Percentiles rank a stretch among this genome's conserved stretches.
Evolutionary conservation across 495 filamentous ascomycete species (phyloP).

Genomic region (Opeltia flavorubescens): DNA sequence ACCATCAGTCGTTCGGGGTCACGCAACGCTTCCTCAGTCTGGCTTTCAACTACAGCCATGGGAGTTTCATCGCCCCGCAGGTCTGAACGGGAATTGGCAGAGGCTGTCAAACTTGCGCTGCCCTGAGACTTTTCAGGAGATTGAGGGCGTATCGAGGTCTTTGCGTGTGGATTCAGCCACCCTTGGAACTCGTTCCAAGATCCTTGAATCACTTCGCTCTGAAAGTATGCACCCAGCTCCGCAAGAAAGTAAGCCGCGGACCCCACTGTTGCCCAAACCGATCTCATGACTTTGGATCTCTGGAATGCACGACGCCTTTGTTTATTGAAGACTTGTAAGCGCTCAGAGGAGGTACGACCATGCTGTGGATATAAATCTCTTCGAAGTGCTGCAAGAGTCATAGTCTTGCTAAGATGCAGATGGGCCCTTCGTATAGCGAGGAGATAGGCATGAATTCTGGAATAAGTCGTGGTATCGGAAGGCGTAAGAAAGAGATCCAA

Average conservation of each 20-base stretch:
- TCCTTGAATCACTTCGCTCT: constrained; percentile 72
- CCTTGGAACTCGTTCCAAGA: constrained; percentile 51
- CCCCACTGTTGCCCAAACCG: constrained; percentile 73
- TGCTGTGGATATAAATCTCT: constrained; percentile 49
- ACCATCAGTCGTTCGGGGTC: neutral
- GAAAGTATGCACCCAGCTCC: constrained; percentile 73
- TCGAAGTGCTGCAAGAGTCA: constrained; percentile 66
- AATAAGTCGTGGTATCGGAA: constrained; percentile 63
- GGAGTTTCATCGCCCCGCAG: neutral
- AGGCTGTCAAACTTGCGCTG: neutral
- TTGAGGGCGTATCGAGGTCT: neutral
- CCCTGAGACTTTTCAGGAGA: neutral
- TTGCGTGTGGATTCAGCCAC: constrained; percentile 33
- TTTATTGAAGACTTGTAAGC: constrained; percentile 38
- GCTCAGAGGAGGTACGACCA: constrained; percentile 42
- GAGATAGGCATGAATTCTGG: constrained; percentile 74
- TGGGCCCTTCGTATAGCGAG: constrained; percentile 71
- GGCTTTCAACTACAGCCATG: neutral
- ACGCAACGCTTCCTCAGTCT: neutral
- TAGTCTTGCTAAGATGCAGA: constrained; percentile 63
- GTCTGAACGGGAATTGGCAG: neutral
- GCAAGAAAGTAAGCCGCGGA: constrained; percentile 77
- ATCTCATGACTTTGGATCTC: constrained; percentile 51
- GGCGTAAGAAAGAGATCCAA: constrained; percentile 74
- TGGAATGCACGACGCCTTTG: constrained; percentile 41